Evolutionary conservation across 2,329 filamentous ascomycete species (phyloP), one percentile per base, ranked within the genome.

Genomic region (Penicillium sp.): DNA sequence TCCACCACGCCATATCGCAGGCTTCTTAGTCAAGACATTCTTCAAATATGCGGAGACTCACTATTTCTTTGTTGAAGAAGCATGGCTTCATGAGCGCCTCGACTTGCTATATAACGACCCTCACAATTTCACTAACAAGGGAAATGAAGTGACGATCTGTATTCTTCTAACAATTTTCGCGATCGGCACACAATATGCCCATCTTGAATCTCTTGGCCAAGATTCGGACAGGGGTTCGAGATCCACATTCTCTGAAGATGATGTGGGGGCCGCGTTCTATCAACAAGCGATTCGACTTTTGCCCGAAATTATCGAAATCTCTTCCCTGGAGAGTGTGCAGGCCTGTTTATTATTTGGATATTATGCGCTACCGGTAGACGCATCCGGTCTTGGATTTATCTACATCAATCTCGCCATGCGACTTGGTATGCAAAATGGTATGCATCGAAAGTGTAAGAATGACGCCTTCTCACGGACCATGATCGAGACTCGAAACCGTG

Each of bases 341-440:
- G 81, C 79, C 0, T 82, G 78, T 51, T 65, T 83, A 5, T 70
- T 83, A 10, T 74, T 83, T n/a, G 80, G 77, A 0, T 71, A 79
- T 21, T 83, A 81, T 57, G 75, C 77, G 0, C 65, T 82, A 2
- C 79, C 81, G 0, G 67, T 82, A 0, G 79, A 82, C 60, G 74
- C 79, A 0, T 79, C 78, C 0, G 80, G 80, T 0, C 58, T 83
- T 27, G 75, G 78, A 0, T 83, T 80, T 56, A 79, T 78, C 4
- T 83, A 83, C 50, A 63, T 82, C 8, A 79, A 78, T 14, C 65
- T 83, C 4, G 77, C 78, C 0, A 69, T 81, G 45, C 79, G 79
- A 42, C 69, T 83, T 32, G 80, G 77, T 2, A 80, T 82, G 36
- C 79, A 81, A 54, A 82, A 82, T 56, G 81, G 80, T 4, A 80